These are phyloP conservation scores for Peronospora farinosa DNA, from an alignment of 352 stramenopile genomes.

Conservation along the genomic window DNA sequence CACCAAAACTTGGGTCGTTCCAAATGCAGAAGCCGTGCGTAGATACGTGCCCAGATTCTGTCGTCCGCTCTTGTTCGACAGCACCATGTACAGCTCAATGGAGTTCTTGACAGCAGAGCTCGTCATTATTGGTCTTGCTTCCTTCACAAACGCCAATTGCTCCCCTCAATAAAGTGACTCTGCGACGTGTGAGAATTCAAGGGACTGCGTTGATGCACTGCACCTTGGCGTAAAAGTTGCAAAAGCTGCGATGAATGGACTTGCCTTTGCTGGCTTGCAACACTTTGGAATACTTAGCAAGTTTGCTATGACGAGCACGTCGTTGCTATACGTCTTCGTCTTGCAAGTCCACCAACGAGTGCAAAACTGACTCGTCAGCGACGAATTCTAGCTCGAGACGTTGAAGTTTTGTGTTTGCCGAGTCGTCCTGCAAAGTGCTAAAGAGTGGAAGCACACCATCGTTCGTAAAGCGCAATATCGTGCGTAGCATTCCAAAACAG, in stretches of 20 bases:
- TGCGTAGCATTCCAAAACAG: constrained; percentile 60
- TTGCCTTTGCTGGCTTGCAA: constrained; percentile 35
- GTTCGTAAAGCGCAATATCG: constrained; percentile 55
- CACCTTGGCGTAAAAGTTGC: constrained; percentile 55
- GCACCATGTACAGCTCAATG: constrained; percentile 58
- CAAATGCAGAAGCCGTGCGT: constrained; percentile 68
- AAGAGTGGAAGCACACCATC: constrained; percentile 27
- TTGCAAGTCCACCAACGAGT: constrained; percentile 9
- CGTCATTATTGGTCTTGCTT: constrained; percentile 12
- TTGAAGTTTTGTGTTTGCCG: constrained; percentile 18
- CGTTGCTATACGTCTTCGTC: constrained; percentile 21
- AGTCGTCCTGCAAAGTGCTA: constrained; percentile 10
- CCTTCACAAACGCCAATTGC: constrained; percentile 2
- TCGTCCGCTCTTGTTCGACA: constrained; percentile 63
- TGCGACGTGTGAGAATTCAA: constrained; percentile 31
- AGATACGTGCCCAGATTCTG: constrained; percentile 79
- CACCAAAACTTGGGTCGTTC: constrained; percentile 63
- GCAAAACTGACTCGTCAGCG: constrained; percentile 14
- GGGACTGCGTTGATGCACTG: constrained; percentile 36
- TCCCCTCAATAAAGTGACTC: constrained; percentile 19
- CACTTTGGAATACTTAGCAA: constrained; percentile 58
- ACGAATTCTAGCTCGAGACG: constrained; percentile 35
- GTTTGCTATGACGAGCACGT: constrained; percentile 16
- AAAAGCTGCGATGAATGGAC: constrained; percentile 47
- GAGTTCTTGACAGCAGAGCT: constrained; percentile 8